Percentiles rank a stretch among this genome's conserved stretches.
phyloP scores from a whole-genome alignment of 129 eudicot species.

The Helichrysum umbraculigerum region DNA sequence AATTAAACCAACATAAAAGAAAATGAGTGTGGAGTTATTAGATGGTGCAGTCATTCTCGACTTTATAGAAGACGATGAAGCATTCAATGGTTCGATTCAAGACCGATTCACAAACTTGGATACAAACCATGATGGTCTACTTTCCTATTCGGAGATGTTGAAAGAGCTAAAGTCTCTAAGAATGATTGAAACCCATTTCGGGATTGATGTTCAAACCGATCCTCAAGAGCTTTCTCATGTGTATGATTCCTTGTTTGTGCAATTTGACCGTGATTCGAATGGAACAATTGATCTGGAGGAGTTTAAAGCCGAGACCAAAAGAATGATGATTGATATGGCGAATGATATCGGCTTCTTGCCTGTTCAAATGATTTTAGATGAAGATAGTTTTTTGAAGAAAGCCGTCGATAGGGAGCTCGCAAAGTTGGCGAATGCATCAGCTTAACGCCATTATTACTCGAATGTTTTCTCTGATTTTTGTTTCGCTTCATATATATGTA shows the following conservation, averaged over 20 bases:
- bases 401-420: slow-evolving; percentile 47
- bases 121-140: slow-evolving; percentile 49
- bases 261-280: slow-evolving; percentile 48
- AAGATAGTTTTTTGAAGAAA: slow-evolving; percentile 46
- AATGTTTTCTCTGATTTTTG: slow-evolving; percentile 5
- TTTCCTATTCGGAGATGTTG: slow-evolving; percentile 48
- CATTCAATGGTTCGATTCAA: slow-evolving; percentile 40
- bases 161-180: slow-evolving; percentile 43
- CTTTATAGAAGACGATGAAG: slow-evolving; percentile 53
- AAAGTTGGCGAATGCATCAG: slow-evolving; percentile 11
- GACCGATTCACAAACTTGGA: slow-evolving; percentile 46
- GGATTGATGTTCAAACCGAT: slow-evolving; percentile 46
- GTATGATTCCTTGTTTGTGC: slow-evolving; percentile 39
- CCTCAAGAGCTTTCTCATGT: slow-evolving; percentile 39
- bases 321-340: slow-evolving; percentile 61
- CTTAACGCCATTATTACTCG: neutral
- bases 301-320: slow-evolving; percentile 50
- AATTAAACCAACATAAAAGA: neutral
- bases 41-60: slow-evolving; percentile 45
- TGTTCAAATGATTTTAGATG: slow-evolving; percentile 55
- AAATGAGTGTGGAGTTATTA: slow-evolving; percentile 54
- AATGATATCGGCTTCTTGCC: slow-evolving; percentile 54
- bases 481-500: neutral
- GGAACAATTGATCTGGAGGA: slow-evolving; percentile 54
- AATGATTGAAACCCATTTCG: slow-evolving; percentile 56